phyloP scores from a whole-genome alignment of 1,284 basidiomycete genomes.

The Paramarasmius palmivorus region DNA sequence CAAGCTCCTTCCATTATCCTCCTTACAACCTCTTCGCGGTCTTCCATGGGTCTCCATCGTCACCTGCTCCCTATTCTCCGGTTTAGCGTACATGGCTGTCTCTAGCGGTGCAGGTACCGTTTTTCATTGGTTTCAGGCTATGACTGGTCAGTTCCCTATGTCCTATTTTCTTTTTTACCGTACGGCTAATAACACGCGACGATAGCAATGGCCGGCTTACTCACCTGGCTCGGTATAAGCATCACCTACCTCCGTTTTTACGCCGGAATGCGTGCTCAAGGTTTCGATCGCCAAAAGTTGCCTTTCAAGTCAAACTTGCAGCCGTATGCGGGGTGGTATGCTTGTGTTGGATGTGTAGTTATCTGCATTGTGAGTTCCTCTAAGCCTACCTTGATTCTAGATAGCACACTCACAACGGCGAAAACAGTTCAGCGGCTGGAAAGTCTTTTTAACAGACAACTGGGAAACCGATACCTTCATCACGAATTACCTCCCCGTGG shows the following conservation, averaged over 20 bases:
- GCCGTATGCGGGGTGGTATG: slow-evolving; percentile 77
- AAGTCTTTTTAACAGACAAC: slow-evolving; percentile 69
- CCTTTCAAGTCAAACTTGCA: slow-evolving; percentile 68
- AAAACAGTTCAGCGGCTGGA: slow-evolving; percentile 69
- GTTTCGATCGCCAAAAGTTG: slow-evolving; percentile 62
- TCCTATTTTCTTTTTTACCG: slow-evolving; percentile 28
- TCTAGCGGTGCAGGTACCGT: slow-evolving; percentile 60
- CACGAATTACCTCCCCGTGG: slow-evolving; percentile 79
- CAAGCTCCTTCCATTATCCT: slow-evolving; percentile 80
- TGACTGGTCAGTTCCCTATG: slow-evolving; percentile 43
- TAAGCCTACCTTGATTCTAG: neutral
- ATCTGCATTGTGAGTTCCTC: slow-evolving; percentile 64
- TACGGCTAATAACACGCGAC: slow-evolving; percentile 35
- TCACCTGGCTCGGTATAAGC: slow-evolving; percentile 86
- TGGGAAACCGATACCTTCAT: slow-evolving; percentile 68
- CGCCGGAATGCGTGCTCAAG: slow-evolving; percentile 73
- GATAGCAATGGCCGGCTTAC: slow-evolving; percentile 45
- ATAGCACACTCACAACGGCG: neutral
- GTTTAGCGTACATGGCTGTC: slow-evolving; percentile 76
- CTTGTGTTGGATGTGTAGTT: slow-evolving; percentile 49
- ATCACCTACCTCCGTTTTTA: slow-evolving; percentile 83
- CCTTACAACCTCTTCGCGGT: slow-evolving; percentile 66
- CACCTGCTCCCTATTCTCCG: slow-evolving; percentile 66
- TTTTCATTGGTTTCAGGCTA: slow-evolving; percentile 78
- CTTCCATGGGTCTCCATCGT: slow-evolving; percentile 75